Evolutionary conservation across 148 eudicot species (phyloP), one percentile per base, ranked within the genome.

Genomic region (Fagopyrum homotropicum): DNA sequence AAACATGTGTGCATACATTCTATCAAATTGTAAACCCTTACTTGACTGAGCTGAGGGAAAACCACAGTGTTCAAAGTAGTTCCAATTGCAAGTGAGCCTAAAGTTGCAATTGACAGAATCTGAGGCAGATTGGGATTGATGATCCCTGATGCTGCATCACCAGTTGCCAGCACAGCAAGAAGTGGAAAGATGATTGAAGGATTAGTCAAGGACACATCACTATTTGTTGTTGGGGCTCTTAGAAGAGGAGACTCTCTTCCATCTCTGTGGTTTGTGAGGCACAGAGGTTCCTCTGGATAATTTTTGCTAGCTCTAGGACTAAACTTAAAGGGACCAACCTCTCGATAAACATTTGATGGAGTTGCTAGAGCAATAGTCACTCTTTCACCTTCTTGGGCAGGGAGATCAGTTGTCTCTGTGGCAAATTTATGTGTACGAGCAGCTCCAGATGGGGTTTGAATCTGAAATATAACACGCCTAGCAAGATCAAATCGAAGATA

Each of bases 351-450:
- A 76, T 76, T 90, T 63, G 89, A 81, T 77, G 97, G 97, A 78
- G 97, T 96, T 75, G 99, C 99, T 77, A 86, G 79, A 77, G 97
- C 91, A 56, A 95, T 83, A 61, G 96, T 95, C 45, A 95, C 96
- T 82, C 99, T 89, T 82, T 95, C 99, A 35, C 97, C 96, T 90
- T 88, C 86, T 76, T 86, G 97, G 63, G 97, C 99, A 59, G 99
- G 99, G 55, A 95, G 91, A 72, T 95, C 97, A 75, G 89, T 86
- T 79, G 99, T 86, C 84, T 86, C 89, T 74, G 99, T 95, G 14
- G 97, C 99, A 80, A 92, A 95, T 80, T 85, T 90, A 77, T 95
- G 89, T 4, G 97, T 95, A 63, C 97, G 91, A 61, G 93, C 97
- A 76, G 80, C 76, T 75, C 97, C 97, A 75, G 97, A 80, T 50